A percentile compares a stretch with the other conserved stretches of the same genome.
Evolutionary conservation across 2,329 filamentous ascomycete genomes (phyloP).

Genomic region (Balansia obtecta): DNA sequence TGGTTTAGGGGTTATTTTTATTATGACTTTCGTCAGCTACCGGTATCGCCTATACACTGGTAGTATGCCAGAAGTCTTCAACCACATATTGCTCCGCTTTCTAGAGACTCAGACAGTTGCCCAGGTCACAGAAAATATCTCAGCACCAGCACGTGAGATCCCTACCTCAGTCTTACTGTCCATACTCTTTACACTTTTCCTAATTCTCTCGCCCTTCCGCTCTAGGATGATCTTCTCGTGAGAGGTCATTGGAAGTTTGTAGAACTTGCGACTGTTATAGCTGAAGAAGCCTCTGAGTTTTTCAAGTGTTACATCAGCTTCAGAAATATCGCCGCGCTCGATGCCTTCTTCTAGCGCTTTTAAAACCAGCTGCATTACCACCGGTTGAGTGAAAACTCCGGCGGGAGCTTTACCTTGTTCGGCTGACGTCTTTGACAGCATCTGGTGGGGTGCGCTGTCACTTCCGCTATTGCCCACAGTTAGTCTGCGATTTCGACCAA

Average conservation of each 20-base stretch:
- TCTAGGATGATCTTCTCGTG: slow-evolving; percentile 24
- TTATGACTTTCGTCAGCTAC: background rate
- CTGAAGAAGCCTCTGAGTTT: slow-evolving; percentile 42
- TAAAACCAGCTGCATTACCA: slow-evolving; percentile 53
- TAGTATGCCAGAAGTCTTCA: background rate
- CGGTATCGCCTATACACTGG: background rate
- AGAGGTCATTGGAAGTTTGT: slow-evolving; percentile 24
- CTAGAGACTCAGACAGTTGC: background rate
- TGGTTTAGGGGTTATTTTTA: no score
- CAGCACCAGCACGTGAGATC: slow-evolving; percentile 26
- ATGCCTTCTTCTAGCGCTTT: slow-evolving; percentile 49
- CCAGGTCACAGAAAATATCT: slow-evolving; percentile 30
- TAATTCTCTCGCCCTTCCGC: slow-evolving; percentile 28
- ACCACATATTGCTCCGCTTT: background rate
- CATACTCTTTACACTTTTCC: slow-evolving; percentile 23
- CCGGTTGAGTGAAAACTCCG: slow-evolving; percentile 70
- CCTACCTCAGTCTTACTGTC: slow-evolving; percentile 30
- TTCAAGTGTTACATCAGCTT: slow-evolving; percentile 41
- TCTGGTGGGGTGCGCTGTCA: slow-evolving; percentile 53
- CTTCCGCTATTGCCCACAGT: slow-evolving; percentile 27
- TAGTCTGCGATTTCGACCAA: background rate
- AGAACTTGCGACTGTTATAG: slow-evolving; percentile 40
- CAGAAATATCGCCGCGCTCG: slow-evolving; percentile 35
- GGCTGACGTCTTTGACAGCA: slow-evolving; percentile 40
- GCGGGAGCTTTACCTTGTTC: slow-evolving; percentile 47